These are phyloP conservation scores for Fusarium camptoceras DNA, from an alignment of 2,329 filamentous ascomycete genomes.

Conservation along the genomic window DNA sequence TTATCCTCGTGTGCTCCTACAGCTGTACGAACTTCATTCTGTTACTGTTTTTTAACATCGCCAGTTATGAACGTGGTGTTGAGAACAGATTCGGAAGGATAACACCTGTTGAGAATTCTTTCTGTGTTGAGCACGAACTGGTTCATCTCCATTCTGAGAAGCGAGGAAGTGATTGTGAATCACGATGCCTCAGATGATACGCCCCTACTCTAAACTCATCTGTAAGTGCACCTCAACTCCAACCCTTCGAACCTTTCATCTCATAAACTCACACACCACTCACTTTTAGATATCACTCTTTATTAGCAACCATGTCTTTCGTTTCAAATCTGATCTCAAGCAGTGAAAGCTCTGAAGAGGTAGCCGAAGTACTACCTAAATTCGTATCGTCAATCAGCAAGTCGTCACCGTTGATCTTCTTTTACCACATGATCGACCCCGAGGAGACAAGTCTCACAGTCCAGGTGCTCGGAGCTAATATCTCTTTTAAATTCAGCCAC, in stretches of 20 bases:
- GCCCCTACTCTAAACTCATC: not conserved
- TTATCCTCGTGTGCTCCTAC: not conserved
- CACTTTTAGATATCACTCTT: slow-evolving; percentile 3
- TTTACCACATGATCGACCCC: slow-evolving; percentile 49
- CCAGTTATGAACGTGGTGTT: slow-evolving; percentile 1
- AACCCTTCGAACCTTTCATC: not conserved
- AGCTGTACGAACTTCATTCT: not conserved
- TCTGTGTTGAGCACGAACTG: not conserved
- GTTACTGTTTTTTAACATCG: not conserved
- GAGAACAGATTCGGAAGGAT: not conserved
- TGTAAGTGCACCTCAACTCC: slow-evolving; percentile 8
- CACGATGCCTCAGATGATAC: not conserved
- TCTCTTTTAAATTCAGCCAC: slow-evolving; percentile 49
- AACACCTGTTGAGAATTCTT: not conserved
- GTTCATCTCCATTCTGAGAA: not conserved
- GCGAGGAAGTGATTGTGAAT: not conserved
- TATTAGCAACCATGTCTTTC: not conserved
- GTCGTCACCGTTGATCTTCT: slow-evolving; percentile 44
- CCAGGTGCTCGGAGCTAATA: slow-evolving; percentile 50
- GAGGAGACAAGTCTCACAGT: slow-evolving; percentile 43
- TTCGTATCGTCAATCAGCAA: slow-evolving; percentile 43
- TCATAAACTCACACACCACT: slow-evolving; percentile 11
- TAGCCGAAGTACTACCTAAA: slow-evolving; percentile 10
- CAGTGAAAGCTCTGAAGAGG: slow-evolving; percentile 24
- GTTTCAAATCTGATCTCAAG: not conserved